These are phyloP conservation scores for Paramyrothecium sp. DNA, from an alignment of 2,329 filamentous ascomycete genomes.

Conservation along the genomic window DNA sequence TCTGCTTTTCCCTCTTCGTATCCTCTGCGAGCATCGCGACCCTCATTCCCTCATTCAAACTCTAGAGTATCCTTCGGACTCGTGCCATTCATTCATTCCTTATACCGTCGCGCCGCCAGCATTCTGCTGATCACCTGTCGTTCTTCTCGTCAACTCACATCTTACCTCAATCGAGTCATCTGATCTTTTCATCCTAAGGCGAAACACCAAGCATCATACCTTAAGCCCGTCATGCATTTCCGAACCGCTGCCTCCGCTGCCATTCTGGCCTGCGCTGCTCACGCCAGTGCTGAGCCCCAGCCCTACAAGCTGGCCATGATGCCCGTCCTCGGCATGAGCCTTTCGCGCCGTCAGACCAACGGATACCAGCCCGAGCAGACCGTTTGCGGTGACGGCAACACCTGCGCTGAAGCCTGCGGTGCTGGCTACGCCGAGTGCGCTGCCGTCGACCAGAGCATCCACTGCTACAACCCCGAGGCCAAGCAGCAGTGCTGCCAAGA, in stretches of 20 bases:
- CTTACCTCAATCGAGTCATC: background rate
- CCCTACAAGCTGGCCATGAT: slow-evolving; percentile 37
- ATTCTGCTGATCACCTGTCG: background rate
- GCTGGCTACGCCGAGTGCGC: slow-evolving; percentile 46
- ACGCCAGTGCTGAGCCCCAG: slow-evolving; percentile 21
- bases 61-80: slow-evolving; percentile 1
- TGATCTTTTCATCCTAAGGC: too few relatives aligned
- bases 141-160: background rate
- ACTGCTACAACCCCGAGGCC: slow-evolving; percentile 56
- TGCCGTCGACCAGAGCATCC: slow-evolving; percentile 45
- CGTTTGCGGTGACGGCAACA: slow-evolving; percentile 46
- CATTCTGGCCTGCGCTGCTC: slow-evolving; percentile 31
- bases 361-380: slow-evolving; percentile 50
- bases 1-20: background rate
- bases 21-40: background rate
- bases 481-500: slow-evolving; percentile 58
- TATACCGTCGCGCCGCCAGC: background rate
- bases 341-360: slow-evolving; percentile 40
- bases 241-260: slow-evolving; percentile 27
- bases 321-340: slow-evolving; percentile 35
- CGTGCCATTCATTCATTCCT: background rate
- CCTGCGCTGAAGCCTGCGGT: slow-evolving; percentile 56
- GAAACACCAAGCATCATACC: background rate
- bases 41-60: slow-evolving; percentile 1
- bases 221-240: slow-evolving; percentile 37